Conservation (phyloP, 169 alveolate genomes). For the Cryptosporidium sp. region DNA sequence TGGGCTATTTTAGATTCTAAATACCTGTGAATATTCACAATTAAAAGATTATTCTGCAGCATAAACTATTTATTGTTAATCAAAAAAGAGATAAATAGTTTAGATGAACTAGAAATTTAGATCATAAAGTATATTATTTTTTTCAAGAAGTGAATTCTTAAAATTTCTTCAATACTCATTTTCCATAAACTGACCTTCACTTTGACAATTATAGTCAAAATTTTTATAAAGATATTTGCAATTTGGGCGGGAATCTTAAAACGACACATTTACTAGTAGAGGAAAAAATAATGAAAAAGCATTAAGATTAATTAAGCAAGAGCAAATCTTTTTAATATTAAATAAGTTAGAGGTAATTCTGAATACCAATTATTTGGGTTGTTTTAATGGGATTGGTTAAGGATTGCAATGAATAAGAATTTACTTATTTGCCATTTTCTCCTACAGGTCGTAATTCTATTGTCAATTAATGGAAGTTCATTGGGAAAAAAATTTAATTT, state of each 20-base stretch:
- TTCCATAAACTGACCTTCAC: not conserved
- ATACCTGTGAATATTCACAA: not conserved
- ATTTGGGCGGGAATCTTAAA: not conserved
- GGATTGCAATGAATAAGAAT: slow-evolving; percentile 2
- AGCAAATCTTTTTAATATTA: too few relatives aligned
- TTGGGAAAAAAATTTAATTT: not conserved
- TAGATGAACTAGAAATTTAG: not conserved
- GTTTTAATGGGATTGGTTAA: not conserved
- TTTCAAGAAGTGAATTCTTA: not conserved
- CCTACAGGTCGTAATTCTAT: not conserved
- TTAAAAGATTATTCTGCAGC: too few relatives aligned
- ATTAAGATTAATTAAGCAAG: too few relatives aligned
- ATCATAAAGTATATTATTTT: not conserved
- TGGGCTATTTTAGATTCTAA: too few relatives aligned
- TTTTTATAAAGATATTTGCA: not conserved
- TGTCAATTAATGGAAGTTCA: not conserved
- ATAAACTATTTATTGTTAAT: too few relatives aligned
- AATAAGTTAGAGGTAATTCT: not conserved
- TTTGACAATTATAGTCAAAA: not conserved
- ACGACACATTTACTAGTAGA: not conserved
- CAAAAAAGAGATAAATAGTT: not conserved
- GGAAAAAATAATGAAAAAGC: too few relatives aligned
- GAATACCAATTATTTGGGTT: not conserved
- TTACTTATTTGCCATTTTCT: not conserved
- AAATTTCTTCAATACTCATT: not conserved